Percentiles rank a stretch among this genome's conserved stretches.
Evolutionary conservation across 2,329 filamentous ascomycete genomes (phyloP).

Genomic region (Camillea tinctor): DNA sequence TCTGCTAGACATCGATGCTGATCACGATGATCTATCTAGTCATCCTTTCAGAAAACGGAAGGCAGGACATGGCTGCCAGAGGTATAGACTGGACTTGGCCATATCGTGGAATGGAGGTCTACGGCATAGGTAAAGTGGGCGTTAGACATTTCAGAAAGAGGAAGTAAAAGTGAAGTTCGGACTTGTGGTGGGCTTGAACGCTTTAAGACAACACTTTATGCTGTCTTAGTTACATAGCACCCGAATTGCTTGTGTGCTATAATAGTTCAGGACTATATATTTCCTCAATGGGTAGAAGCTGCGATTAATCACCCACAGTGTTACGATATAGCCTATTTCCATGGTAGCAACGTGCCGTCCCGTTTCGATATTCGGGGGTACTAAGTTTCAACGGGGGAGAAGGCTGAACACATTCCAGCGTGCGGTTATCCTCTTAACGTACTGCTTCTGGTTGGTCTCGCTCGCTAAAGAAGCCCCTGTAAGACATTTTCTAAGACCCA

Average conservation of each 20-base stretch:
- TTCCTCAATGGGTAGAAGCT: not conserved
- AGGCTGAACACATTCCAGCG: constrained; percentile 11
- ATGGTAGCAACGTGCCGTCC: not conserved
- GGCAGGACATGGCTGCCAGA: constrained; percentile 22
- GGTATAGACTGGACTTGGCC: constrained; percentile 15
- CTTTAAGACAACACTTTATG: not conserved
- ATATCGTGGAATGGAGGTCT: constrained; percentile 24
- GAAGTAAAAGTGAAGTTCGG: constrained; percentile 9
- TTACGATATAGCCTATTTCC: not conserved
- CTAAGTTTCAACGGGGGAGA: not conserved
- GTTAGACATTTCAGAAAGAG: constrained; percentile 1
- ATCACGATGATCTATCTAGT: constrained; percentile 12
- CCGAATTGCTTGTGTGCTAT: too few species aligned
- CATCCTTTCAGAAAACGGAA: constrained; percentile 17
- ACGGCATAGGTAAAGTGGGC: not conserved
- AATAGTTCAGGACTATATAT: not conserved
- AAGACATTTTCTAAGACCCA: constrained; percentile 15
- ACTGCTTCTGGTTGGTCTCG: not conserved
- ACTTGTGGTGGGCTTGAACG: constrained; percentile 1
- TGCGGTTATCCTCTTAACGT: constrained; percentile 7
- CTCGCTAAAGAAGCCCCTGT: constrained; percentile 7
- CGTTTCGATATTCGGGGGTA: not conserved
- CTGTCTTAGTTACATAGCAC: too few species aligned
- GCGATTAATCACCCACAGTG: not conserved
- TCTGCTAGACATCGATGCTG: not conserved